phyloP scores from a whole-genome alignment of 1,284 basidiomycete species.

The Coriolopsis trogii region DNA sequence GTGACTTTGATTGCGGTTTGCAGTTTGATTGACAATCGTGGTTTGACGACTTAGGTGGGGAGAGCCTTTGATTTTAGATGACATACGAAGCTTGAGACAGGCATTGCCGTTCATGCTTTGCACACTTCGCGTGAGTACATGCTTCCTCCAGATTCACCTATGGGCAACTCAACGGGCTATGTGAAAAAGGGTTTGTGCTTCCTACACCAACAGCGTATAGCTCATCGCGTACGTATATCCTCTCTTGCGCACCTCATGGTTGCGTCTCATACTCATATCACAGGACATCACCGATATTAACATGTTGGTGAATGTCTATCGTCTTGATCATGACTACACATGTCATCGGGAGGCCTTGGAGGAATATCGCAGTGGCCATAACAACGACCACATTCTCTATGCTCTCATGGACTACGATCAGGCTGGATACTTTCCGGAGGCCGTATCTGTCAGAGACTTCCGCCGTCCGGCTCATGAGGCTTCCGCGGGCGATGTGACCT shows the following conservation, averaged over 20 bases:
- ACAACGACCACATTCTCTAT: not conserved
- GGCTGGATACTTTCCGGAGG: constrained; percentile 3
- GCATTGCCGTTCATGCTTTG: not conserved
- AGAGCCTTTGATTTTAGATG: not conserved
- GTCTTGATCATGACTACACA: not conserved
- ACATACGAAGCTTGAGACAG: not conserved
- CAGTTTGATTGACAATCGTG: not conserved
- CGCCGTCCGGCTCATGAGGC: constrained; percentile 1
- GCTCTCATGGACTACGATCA: constrained; percentile 16
- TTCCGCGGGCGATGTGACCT: not conserved
- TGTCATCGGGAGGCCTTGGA: not conserved
- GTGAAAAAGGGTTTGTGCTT: constrained; percentile 2
- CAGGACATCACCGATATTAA: constrained; percentile 3
- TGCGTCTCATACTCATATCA: not conserved
- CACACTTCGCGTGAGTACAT: not conserved
- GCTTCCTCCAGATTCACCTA: not conserved
- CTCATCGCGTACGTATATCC: constrained; percentile 2
- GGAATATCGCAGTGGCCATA: not conserved
- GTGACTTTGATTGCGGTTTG: not conserved
- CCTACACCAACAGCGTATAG: not conserved
- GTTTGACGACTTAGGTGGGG: not conserved
- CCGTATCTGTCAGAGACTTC: constrained; percentile 1
- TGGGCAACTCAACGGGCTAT: no score
- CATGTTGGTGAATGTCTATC: not conserved
- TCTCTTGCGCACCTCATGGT: not conserved